Evolutionary conservation across 345 rosid species (phyloP).

Genomic region (Noccaea bulbosa): DNA sequence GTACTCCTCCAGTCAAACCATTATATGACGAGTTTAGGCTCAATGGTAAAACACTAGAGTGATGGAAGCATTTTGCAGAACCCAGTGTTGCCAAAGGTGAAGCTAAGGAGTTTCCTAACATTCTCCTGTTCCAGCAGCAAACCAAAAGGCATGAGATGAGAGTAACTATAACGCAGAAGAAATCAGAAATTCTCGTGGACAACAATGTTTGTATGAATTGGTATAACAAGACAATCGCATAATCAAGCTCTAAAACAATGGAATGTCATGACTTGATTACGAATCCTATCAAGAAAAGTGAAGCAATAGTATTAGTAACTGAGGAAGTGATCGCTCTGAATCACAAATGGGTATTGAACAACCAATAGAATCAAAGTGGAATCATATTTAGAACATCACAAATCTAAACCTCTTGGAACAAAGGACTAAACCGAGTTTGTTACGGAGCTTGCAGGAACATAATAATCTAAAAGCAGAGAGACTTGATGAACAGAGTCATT

Average conservation of each 20-base stretch:
- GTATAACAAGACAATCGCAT: not conserved
- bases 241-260: not conserved
- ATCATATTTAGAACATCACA: slow-evolving; percentile 1
- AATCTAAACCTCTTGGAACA: not conserved
- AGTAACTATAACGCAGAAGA: not conserved
- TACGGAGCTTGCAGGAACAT: slow-evolving; percentile 1
- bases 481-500: not conserved
- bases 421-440: not conserved
- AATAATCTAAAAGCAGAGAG: not conserved
- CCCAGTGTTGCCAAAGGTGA: slow-evolving; percentile 56
- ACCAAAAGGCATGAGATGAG: not conserved
- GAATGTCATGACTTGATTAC: not conserved
- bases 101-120: slow-evolving; percentile 62
- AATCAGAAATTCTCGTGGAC: not conserved
- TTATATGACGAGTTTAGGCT: slow-evolving; percentile 34
- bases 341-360: slow-evolving; percentile 27
- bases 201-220: slow-evolving; percentile 6
- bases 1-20: slow-evolving; percentile 33
- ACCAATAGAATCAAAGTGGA: not conserved
- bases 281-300: slow-evolving; percentile 4
- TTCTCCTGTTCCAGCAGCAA: slow-evolving; percentile 50
- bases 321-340: not conserved
- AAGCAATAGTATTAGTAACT: not conserved
- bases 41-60: slow-evolving; percentile 34
- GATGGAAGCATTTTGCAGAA: slow-evolving; percentile 29